These are phyloP conservation scores for Trypanosoma cruzi DNA, from an alignment of 208 protist species.

Conservation along the genomic window DNA sequence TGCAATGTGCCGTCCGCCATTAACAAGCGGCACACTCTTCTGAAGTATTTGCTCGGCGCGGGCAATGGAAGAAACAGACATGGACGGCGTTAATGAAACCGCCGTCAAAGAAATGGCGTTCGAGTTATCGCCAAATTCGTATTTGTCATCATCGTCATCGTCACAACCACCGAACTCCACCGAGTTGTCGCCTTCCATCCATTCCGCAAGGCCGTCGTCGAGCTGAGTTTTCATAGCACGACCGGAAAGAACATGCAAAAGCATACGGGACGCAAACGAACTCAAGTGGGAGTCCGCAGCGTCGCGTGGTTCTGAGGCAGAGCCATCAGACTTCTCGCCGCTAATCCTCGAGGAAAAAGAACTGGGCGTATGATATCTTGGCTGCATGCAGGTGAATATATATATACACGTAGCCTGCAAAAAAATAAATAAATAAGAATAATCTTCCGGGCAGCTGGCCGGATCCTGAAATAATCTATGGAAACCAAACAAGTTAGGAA, in stretches of 20 bases:
- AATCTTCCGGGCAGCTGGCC: too few relatives aligned
- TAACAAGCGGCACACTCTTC: slow-evolving; percentile 45
- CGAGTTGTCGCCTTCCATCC: neutral
- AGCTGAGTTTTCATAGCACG: slow-evolving; percentile 32
- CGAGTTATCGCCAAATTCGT: slow-evolving; percentile 21
- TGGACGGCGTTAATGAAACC: slow-evolving; percentile 26
- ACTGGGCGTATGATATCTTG: slow-evolving; percentile 2
- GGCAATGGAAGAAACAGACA: slow-evolving; percentile 45
- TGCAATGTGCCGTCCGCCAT: slow-evolving; percentile 42
- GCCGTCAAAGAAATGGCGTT: neutral
- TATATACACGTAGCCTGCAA: neutral
- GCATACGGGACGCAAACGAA: slow-evolving; percentile 28
- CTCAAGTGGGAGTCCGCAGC: slow-evolving; percentile 17
- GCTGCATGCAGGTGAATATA: slow-evolving; percentile 1
- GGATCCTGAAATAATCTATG: too few relatives aligned
- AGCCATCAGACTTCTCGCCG: neutral
- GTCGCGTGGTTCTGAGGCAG: neutral
- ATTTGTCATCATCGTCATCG: neutral
- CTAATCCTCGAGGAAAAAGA: neutral
- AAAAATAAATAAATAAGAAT: neutral
- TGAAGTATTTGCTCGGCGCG: slow-evolving; percentile 53
- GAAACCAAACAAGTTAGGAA: too few relatives aligned
- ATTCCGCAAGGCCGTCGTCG: neutral
- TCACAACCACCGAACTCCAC: neutral
- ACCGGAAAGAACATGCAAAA: slow-evolving; percentile 45